These are phyloP conservation scores for Penicillium waksmanii DNA, from an alignment of 495 filamentous ascomycete genomes.

Conservation along the genomic window DNA sequence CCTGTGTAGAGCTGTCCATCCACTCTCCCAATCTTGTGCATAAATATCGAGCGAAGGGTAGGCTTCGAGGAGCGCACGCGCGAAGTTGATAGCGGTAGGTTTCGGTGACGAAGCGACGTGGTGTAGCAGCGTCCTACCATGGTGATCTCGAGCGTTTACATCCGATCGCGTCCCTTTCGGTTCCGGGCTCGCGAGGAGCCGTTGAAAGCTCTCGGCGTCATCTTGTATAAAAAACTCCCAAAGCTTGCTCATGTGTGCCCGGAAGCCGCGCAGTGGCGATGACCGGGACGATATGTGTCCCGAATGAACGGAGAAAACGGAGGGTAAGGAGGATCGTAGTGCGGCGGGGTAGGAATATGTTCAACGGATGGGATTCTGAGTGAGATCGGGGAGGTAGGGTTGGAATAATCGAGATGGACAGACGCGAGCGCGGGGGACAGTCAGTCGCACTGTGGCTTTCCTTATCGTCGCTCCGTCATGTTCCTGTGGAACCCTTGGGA, in stretches of 20 bases:
- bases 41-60: conserved; percentile 81
- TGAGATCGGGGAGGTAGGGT: background rate
- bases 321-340: background rate
- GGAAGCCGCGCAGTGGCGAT: conserved; percentile 28
- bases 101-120: conserved; percentile 77
- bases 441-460: conserved; percentile 5
- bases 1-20: conserved; percentile 93
- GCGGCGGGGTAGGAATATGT: background rate
- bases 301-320: background rate
- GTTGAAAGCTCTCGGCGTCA: conserved; percentile 90
- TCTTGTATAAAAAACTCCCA: conserved; percentile 96
- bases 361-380: background rate
- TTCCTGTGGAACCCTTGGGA: conserved; percentile 15
- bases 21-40: conserved; percentile 84
- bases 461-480: conserved; percentile 18
- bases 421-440: conserved; percentile 1
- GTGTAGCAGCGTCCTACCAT: conserved; percentile 82
- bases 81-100: conserved; percentile 68
- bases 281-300: conserved; percentile 1
- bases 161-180: conserved; percentile 51
- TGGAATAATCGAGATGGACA: background rate
- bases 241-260: conserved; percentile 92
- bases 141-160: conserved; percentile 78
- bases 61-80: conserved; percentile 74
- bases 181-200: conserved; percentile 68